These are phyloP conservation scores for Candida tetrigidarum DNA, from an alignment of 1,139 yeast species.

Conservation along the genomic window DNA sequence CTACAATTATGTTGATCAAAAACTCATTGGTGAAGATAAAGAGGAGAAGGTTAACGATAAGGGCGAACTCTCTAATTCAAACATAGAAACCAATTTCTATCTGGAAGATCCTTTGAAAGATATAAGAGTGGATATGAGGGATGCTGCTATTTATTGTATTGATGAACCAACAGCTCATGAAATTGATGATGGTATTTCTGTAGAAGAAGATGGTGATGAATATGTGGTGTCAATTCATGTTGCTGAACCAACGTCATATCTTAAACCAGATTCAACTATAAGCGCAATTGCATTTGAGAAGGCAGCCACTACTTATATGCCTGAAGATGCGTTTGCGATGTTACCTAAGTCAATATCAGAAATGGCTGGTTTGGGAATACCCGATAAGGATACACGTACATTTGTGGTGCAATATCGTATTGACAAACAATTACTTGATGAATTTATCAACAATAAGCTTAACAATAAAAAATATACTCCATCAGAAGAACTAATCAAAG, in stretches of 20 bases:
- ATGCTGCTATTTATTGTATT: slow-evolving; percentile 75
- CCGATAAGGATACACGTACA: slow-evolving; percentile 44
- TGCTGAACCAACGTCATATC: slow-evolving; percentile 83
- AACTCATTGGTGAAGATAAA: no score
- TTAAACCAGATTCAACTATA: slow-evolving; percentile 51
- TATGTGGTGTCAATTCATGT: slow-evolving; percentile 69
- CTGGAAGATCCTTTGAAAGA: slow-evolving; percentile 36
- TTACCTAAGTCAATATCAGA: slow-evolving; percentile 63
- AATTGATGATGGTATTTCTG: slow-evolving; percentile 90
- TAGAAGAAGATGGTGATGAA: slow-evolving; percentile 38
- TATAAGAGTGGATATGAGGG: slow-evolving; percentile 38
- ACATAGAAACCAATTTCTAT: slow-evolving; percentile 26
- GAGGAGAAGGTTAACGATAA: background rate
- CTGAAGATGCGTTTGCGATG: slow-evolving; percentile 69
- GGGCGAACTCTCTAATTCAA: slow-evolving; percentile 2
- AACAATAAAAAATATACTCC: slow-evolving; percentile 21
- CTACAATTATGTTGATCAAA: slow-evolving; percentile 33
- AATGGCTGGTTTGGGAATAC: slow-evolving; percentile 60
- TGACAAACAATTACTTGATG: slow-evolving; percentile 28
- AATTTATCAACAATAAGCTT: slow-evolving; percentile 26
- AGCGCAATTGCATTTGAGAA: slow-evolving; percentile 62
- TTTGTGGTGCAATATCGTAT: slow-evolving; percentile 36
- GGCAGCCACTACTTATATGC: slow-evolving; percentile 75
- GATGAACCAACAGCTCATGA: slow-evolving; percentile 85
- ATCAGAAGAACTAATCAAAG: slow-evolving; percentile 14